These are phyloP conservation scores for Leptographium lundbergii DNA, from an alignment of 2,329 filamentous ascomycete genomes.

Conservation along the genomic window DNA sequence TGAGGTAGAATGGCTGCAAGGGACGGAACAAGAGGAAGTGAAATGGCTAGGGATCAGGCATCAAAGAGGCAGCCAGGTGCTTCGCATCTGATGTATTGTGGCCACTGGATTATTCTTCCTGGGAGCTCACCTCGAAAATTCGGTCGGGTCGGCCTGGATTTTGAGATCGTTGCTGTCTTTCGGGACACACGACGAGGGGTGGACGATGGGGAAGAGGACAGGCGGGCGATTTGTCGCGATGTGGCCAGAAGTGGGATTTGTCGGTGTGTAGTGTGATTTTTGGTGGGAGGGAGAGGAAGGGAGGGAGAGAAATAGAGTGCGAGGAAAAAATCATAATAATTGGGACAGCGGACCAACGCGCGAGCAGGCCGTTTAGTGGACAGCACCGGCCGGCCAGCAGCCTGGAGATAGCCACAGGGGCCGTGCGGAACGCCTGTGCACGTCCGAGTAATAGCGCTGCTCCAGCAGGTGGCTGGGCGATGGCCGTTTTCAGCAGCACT, in stretches of 20 bases:
- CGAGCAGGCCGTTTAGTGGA: neutral
- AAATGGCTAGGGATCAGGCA: neutral
- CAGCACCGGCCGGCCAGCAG: neutral
- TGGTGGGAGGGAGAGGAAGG: slow-evolving; percentile 5
- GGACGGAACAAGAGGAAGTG: neutral
- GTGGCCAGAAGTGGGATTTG: slow-evolving; percentile 15
- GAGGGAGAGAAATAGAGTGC: slow-evolving; percentile 1
- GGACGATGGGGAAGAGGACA: slow-evolving; percentile 1
- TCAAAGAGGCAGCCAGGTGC: neutral
- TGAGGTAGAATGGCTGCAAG: neutral
- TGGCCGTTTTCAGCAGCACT: neutral
- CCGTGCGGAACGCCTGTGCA: neutral
- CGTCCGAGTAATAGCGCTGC: neutral
- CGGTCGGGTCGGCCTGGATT: neutral
- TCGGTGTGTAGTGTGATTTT: slow-evolving; percentile 13
- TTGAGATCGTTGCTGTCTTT: neutral
- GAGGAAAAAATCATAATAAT: slow-evolving; percentile 3
- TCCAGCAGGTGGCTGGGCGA: neutral
- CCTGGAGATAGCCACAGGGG: neutral
- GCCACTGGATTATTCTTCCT: neutral
- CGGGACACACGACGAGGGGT: neutral
- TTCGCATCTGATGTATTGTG: neutral
- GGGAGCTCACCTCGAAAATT: slow-evolving; percentile 1
- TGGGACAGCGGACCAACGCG: neutral
- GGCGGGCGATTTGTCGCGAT: slow-evolving; percentile 13